Base-by-base conservation (phyloP, 345 rosid genomes). In the Syzygium oleosum region DNA sequence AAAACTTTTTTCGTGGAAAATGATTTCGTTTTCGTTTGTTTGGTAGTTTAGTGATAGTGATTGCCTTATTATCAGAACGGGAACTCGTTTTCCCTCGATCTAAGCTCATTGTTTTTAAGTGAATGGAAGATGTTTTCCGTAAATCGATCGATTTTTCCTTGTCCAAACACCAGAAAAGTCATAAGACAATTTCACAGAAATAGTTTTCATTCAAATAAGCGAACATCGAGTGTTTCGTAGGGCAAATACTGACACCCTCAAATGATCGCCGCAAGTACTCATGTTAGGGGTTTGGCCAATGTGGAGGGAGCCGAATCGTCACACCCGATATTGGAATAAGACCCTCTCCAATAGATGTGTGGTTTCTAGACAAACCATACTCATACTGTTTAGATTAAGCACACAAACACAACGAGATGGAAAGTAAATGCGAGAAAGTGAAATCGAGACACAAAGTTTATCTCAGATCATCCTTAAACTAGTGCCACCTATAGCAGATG, bases 231-330 rank as follows among this genome's bases (percentile, higher is more conserved):
- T 59, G 68, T 59, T n/a, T n/a, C 0, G 2, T n/a, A 61, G 13
- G 19, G 13, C 0, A 0, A 43, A 43, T 43, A 14, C 38, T 2
- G 16, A 63, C 1, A 1, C 38, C 73, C 31, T 58, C 65, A 11
- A 11, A 25, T 25, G 29, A 58, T 58, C 6, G 3, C 3, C 19
- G 0, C 73, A 63, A n/a, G 2, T n/a, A 9, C 73, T 6, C 38
- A 0, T 0, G 0, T 2, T 61, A 61, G 9, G 10, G 2, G 14
- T 63, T 63, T n/a, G 38, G 0, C 17, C 1, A 2, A 59, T 5
- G 0, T 59, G 16, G n/a, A 56, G 61, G 52, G 52, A 51, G 52
- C 13, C 13, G 52, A 9, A 51, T 51, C 3, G 13, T 51, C 12
- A 51, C 52, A 11, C 3, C 52, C 3, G 12, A 51, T 51, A 51